phyloP scores from a whole-genome alignment of 148 eudicot species.

The Diospyros kaki region DNA sequence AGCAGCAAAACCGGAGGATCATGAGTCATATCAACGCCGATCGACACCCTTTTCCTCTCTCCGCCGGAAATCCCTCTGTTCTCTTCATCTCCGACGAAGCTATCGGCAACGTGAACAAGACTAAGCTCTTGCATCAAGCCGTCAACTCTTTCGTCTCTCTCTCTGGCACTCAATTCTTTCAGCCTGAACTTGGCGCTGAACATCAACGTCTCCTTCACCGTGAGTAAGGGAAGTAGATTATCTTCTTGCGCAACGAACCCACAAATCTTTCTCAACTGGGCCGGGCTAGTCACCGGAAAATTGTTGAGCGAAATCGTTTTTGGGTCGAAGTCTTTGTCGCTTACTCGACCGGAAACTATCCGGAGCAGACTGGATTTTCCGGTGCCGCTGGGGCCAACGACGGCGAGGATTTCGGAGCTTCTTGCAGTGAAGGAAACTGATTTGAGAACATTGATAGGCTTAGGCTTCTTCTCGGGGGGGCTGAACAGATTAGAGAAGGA shows the following conservation, averaged over 20 bases:
- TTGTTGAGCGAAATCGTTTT: slow-evolving; percentile 47
- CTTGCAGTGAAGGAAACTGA: slow-evolving; percentile 60
- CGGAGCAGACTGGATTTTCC: slow-evolving; percentile 80
- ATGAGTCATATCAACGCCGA: slow-evolving; percentile 85
- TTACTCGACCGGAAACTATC: slow-evolving; percentile 63
- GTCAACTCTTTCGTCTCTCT: slow-evolving; percentile 58
- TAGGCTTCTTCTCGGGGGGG: slow-evolving; percentile 20
- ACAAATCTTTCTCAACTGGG: slow-evolving; percentile 56
- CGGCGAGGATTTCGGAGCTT: slow-evolving; percentile 65
- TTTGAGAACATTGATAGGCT: slow-evolving; percentile 58
- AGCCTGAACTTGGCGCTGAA: slow-evolving; percentile 83
- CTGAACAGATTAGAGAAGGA: slow-evolving; percentile 14
- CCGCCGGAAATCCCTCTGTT: slow-evolving; percentile 93
- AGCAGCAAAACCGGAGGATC: slow-evolving; percentile 78
- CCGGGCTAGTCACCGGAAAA: slow-evolving; percentile 37
- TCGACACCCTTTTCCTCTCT: slow-evolving; percentile 82
- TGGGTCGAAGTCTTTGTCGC: slow-evolving; percentile 44
- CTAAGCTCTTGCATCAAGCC: slow-evolving; percentile 76
- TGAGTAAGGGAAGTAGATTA: slow-evolving; percentile 72
- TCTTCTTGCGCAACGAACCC: slow-evolving; percentile 95
- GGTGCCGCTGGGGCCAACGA: slow-evolving; percentile 96
- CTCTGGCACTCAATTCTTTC: slow-evolving; percentile 34
- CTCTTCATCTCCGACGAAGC: slow-evolving; percentile 82
- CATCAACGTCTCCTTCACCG: slow-evolving; percentile 78
- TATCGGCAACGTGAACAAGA: slow-evolving; percentile 60